phyloP scores from a whole-genome alignment of 768 basidiomycete genomes.

The Lentinula raphanica region DNA sequence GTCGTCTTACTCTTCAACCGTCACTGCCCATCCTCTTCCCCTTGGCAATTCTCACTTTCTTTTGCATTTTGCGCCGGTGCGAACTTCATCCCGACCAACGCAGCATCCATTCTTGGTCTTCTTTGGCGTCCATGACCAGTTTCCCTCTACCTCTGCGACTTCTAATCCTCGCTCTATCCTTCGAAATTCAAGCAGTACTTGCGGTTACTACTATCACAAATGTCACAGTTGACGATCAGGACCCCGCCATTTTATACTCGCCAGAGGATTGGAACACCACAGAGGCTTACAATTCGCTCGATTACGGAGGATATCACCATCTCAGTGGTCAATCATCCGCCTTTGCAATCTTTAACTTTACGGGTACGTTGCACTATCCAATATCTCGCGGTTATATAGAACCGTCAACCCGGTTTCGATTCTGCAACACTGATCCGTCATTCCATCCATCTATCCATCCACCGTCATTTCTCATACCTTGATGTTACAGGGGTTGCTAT shows the following conservation, averaged over 20 bases:
- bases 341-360: slow-evolving; percentile 5
- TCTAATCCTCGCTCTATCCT: neutral
- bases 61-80: too few species aligned
- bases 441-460: neutral
- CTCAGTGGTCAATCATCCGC: neutral
- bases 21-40: neutral
- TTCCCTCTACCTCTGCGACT: neutral
- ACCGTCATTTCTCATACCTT: neutral
- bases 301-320: slow-evolving; percentile 6
- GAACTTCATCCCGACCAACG: neutral
- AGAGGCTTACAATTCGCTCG: neutral
- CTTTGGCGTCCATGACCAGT: neutral
- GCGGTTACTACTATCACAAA: neutral
- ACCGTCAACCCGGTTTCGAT: neutral
- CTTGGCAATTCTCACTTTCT: neutral
- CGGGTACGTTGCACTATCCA: neutral
- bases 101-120: neutral
- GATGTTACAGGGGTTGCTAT: slow-evolving; percentile 4
- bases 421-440: neutral
- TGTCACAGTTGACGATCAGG: slow-evolving; percentile 6
- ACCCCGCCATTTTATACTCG: neutral
- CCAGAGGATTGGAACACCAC: slow-evolving; percentile 1
- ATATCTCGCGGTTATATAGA: neutral
- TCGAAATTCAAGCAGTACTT: neutral
- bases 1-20: neutral